These are phyloP conservation scores for Castanospermum australe DNA, from an alignment of 306 rosid genomes.

Conservation along the genomic window DNA sequence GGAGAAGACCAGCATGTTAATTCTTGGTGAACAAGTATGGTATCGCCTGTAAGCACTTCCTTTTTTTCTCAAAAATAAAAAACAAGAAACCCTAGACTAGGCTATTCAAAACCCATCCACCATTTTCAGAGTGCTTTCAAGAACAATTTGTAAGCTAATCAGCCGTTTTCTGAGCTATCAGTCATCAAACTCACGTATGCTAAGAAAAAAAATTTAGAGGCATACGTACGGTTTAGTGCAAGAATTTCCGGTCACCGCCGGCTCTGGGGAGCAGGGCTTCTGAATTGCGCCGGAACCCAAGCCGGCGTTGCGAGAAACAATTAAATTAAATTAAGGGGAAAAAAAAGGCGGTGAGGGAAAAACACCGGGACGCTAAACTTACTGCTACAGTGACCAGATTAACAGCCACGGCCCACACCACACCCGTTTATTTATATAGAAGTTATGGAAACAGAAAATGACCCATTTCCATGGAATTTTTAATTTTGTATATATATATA, in stretches of 20 bases:
- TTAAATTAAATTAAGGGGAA: not conserved
- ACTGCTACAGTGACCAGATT: not conserved
- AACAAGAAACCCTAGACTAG: not conserved
- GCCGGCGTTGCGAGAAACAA: not conserved
- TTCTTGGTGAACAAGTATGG: not conserved
- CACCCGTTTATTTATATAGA: not conserved
- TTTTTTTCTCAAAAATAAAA: not conserved
- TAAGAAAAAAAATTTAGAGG: not conserved
- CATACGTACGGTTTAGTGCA: not conserved
- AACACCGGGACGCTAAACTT: not conserved
- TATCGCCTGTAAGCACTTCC: not conserved
- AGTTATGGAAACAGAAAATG: no score
- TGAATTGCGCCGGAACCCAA: constrained; percentile 1
- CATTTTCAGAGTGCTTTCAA: not conserved
- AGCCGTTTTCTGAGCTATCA: not conserved
- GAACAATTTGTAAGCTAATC: not conserved
- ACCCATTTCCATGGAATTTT: no score
- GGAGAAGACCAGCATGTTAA: not conserved
- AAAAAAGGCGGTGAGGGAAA: not conserved
- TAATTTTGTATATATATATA: no score
- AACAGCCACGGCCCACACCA: not conserved
- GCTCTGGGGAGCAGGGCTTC: constrained; percentile 31
- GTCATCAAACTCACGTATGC: not conserved
- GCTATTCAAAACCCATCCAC: not conserved
- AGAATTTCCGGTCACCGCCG: constrained; percentile 30